These are phyloP conservation scores for Picochlorum costavermella DNA, from an alignment of 139 green algal genomes.

Conservation along the genomic window DNA sequence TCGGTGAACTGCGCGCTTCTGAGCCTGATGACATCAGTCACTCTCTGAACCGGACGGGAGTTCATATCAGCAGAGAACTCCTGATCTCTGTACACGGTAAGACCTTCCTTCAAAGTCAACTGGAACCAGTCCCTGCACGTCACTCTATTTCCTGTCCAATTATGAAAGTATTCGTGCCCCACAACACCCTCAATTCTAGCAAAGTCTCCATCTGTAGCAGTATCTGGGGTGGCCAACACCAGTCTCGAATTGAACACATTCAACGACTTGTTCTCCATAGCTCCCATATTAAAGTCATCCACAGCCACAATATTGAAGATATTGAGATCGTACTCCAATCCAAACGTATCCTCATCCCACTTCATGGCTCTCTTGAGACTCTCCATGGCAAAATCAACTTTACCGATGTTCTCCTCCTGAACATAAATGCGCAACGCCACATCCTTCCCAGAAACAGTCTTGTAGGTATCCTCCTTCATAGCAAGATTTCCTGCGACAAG, in stretches of 20 bases:
- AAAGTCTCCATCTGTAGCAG: constrained; percentile 90
- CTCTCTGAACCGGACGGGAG: constrained; percentile 83
- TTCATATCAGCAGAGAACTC: constrained; percentile 96
- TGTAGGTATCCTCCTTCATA: constrained; percentile 76
- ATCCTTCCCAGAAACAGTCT: constrained; percentile 53
- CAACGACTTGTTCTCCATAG: constrained; percentile 90
- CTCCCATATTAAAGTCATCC: constrained; percentile 97
- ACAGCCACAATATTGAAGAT: constrained; percentile 91
- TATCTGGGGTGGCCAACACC: constrained; percentile 85
- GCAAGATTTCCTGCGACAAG: constrained; percentile 88
- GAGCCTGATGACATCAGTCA: constrained; percentile 75
- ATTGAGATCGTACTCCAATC: constrained; percentile 95
- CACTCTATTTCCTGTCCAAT: constrained; percentile 92
- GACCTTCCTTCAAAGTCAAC: constrained; percentile 94
- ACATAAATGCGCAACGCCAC: constrained; percentile 84
- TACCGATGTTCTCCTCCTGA: constrained; percentile 56
- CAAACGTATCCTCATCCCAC: constrained; percentile 75
- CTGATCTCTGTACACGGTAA: constrained; percentile 93
- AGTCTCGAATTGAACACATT: constrained; percentile 92
- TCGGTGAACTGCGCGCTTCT: constrained; percentile 84
- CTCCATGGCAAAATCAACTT: constrained; percentile 79
- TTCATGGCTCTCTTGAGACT: constrained; percentile 88
- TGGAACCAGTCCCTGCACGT: constrained; percentile 96
- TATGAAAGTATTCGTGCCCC: constrained; percentile 86
- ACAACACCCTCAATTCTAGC: constrained; percentile 75